Evolutionary conservation across 352 stramenopile genomes (phyloP), one percentile per base, ranked within the genome.

Genomic region (Globisporangium orthogonon): DNA sequence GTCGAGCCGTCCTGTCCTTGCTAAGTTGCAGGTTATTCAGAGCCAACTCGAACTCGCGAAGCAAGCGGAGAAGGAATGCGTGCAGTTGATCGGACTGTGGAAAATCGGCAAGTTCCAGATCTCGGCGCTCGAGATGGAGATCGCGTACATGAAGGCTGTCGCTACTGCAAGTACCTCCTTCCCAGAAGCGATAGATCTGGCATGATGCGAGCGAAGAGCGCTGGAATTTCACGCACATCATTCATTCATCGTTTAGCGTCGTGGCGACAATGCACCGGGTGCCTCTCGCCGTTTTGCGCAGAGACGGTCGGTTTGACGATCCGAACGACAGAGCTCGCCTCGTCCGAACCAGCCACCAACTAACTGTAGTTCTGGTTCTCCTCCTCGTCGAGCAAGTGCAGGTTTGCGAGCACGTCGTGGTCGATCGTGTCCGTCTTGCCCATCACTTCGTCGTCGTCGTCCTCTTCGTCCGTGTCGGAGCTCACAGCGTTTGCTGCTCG

Each of bases 381-480:
- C n/a, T 48, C 43, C 18, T 56, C n/a, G 39, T 50, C 58, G 23
- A 60, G 15, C 52, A 60, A 14, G 52, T 60, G 51, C 28, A 60
- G 41, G 46, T 60, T 44, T 10, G 52, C 58, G 33, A 60, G 46
- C 45, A 50, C 40, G 41, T 62, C 55, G 39, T 54, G 30, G 49
- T 30, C 49, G 29, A 41, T 30, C 18, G 43, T 37, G 58, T 68
- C 70, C 51, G 64, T 67, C 39, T 70, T 60, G 39, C 65, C 67
- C 23, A 52, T 56, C 46, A 58, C 59, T n/a, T 77, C 74, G 6
- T 62, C 55, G 13, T 78, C 76, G 39, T 71, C 71, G 37, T 77
- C 67, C 37, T 71, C 76, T 92, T 89, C 83, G 54, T 89, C 80
- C 17, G 82, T 90, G 56, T 91, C 83, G 14, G 80, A 90, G 13